A percentile compares a stretch with the other conserved stretches of the same genome.
phyloP scores from a whole-genome alignment of 345 rosid species.

The Zanthoxylum bungeanum region DNA sequence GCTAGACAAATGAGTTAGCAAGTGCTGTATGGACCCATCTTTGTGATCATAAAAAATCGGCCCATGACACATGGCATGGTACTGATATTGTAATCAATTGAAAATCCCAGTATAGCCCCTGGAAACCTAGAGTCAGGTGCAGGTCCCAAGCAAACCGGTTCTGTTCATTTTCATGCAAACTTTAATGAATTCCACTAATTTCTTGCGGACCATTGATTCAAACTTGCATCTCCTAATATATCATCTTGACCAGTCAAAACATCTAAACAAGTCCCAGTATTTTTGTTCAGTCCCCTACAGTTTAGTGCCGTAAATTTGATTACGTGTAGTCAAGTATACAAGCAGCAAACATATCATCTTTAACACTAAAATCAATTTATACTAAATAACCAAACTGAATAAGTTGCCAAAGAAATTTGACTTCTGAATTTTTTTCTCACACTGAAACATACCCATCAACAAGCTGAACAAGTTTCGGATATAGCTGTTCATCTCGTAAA shows the following conservation, averaged over 20 bases:
- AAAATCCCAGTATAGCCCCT: not conserved
- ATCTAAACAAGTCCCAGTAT: not conserved
- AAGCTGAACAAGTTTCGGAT: slow-evolving; percentile 76
- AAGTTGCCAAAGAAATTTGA: not conserved
- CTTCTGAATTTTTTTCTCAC: not conserved
- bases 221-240: not conserved
- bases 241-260: not conserved
- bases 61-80: not conserved
- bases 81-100: not conserved
- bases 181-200: not conserved
- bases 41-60: too few relatives aligned
- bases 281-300: not conserved
- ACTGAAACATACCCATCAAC: slow-evolving; percentile 73
- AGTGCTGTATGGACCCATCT: too few relatives aligned
- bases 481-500: slow-evolving; percentile 81
- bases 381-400: not conserved
- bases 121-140: not conserved
- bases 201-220: not conserved
- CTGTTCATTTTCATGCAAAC: not conserved
- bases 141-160: not conserved
- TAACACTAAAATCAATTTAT: not conserved
- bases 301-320: not conserved
- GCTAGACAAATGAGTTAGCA: too few relatives aligned
- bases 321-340: not conserved
- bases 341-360: not conserved